These are phyloP conservation scores for Zymoseptoria ardabiliae DNA, from an alignment of 2,329 filamentous ascomycete species.

Conservation along the genomic window DNA sequence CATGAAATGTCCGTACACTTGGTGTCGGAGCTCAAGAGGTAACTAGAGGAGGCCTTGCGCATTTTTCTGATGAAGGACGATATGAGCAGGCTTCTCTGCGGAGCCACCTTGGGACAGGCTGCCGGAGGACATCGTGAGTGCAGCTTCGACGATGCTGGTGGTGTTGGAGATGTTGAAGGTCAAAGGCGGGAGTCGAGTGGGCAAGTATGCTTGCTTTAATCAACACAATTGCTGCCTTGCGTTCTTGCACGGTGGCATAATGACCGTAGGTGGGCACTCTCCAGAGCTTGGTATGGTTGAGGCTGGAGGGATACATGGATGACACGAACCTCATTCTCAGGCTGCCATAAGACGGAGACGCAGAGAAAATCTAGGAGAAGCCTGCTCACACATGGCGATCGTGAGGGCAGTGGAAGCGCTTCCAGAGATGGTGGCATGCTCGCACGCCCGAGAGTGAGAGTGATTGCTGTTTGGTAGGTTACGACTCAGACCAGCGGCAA, in stretches of 20 bases:
- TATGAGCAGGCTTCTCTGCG: background rate
- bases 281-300: no score
- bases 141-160: background rate
- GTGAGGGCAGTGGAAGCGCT: no score
- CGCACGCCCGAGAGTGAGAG: no score
- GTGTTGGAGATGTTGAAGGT: background rate
- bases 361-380: background rate
- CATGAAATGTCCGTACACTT: background rate
- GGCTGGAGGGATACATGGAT: no score
- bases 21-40: background rate
- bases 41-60: background rate
- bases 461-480: no score
- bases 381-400: background rate
- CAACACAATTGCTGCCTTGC: background rate
- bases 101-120: background rate
- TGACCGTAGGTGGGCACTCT: no score
- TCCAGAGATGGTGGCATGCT: no score
- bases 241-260: background rate
- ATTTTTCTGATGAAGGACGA: background rate
- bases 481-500: no score
- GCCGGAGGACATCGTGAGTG: background rate
- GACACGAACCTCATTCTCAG: background rate
- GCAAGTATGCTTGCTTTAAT: background rate
- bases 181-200: background rate
- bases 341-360: background rate